These are phyloP conservation scores for Rhynchospora pubera DNA, from an alignment of 176 grass and related monocot genomes.

Conservation along the genomic window DNA sequence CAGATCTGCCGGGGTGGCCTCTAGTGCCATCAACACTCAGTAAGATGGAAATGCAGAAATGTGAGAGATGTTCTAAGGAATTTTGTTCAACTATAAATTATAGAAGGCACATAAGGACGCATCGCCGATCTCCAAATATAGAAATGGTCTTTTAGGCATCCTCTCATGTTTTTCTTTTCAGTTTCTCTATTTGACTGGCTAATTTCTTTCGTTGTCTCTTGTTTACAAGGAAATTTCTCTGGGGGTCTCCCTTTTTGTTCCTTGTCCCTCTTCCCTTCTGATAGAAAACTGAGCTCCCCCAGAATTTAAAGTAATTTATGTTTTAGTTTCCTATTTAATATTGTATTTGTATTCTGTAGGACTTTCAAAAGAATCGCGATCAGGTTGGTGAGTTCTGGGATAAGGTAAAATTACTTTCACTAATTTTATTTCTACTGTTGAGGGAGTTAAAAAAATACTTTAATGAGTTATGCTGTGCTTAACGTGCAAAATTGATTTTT, in stretches of 20 bases:
- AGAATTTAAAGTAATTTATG: background rate
- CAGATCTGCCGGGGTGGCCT: constrained; percentile 24
- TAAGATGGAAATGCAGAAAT: constrained; percentile 23
- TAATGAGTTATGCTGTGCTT: background rate
- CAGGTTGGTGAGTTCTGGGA: constrained; percentile 68
- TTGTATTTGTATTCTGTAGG: constrained; percentile 39
- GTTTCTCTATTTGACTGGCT: background rate
- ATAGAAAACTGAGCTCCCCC: too few species aligned
- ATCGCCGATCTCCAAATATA: constrained; percentile 17
- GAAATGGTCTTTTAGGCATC: constrained; percentile 1
- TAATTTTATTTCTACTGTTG: constrained; percentile 14
- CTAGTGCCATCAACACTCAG: constrained; percentile 6
- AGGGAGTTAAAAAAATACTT: background rate
- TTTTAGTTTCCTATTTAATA: background rate
- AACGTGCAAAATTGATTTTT: background rate
- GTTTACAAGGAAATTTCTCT: background rate
- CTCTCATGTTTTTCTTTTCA: background rate
- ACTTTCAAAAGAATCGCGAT: constrained; percentile 77
- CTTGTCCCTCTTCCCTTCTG: background rate
- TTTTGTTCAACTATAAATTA: constrained; percentile 26
- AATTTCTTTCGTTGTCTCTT: background rate
- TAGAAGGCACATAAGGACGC: constrained; percentile 22
- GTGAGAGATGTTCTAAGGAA: constrained; percentile 14
- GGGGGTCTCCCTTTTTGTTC: background rate
- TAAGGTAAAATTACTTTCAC: constrained; percentile 46